Conservation (phyloP, 1,139 yeast species). For the Geotrichum phurueaensis region DNA sequence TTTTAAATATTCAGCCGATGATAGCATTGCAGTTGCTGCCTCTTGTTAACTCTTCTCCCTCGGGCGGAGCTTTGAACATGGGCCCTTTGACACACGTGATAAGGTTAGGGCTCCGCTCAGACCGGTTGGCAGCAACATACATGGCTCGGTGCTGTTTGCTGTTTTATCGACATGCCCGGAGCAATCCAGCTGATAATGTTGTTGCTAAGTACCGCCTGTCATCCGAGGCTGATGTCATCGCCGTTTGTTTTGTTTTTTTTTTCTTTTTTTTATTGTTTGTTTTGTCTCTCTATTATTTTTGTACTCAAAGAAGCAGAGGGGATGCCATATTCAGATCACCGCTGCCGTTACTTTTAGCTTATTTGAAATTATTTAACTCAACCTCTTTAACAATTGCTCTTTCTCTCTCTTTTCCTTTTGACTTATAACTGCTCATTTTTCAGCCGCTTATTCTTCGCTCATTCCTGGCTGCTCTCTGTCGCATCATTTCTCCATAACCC, state of each 20-base stretch:
- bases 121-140: not conserved
- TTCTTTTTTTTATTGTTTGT: not conserved
- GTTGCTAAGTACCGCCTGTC: too few relatives aligned
- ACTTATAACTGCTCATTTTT: not conserved
- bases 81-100: not conserved
- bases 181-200: too few relatives aligned
- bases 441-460: not conserved
- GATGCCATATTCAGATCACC: not conserved
- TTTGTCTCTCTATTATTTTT: not conserved
- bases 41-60: not conserved
- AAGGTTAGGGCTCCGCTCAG: not conserved
- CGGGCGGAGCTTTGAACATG: not conserved
- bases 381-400: not conserved
- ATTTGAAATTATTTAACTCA: not conserved
- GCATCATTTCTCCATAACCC: not conserved
- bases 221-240: too few relatives aligned
- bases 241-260: not conserved
- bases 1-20: too few relatives aligned
- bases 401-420: not conserved
- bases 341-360: not conserved
- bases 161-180: not conserved
- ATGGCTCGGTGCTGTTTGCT: not conserved
- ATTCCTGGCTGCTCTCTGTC: not conserved
- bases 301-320: not conserved
- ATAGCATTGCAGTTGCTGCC: too few relatives aligned